Base-by-base conservation (phyloP, 2,329 filamentous ascomycete genomes). In the Aspergillus texensis region DNA sequence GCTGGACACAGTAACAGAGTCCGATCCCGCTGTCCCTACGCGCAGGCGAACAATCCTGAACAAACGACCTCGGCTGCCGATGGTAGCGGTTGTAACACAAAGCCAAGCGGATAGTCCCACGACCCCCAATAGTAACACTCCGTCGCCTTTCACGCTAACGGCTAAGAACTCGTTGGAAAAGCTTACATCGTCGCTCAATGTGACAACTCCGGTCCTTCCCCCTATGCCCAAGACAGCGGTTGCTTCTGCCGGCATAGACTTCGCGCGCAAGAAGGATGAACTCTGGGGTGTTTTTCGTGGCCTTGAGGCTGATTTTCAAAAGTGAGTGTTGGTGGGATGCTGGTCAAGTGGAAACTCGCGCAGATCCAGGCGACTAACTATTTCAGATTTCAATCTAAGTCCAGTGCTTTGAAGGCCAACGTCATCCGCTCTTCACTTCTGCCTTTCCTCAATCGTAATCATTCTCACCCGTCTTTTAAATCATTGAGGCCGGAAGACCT, bases 401-500 rank as follows among this genome's bases (percentile, higher is more conserved):
- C 89, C 39, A 91, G 84, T 70, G 82, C 89, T 0, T 82, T 93
- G 68, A 93, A 93, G 73, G 91, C 92, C 67, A 89, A 88, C 67
- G 85, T 94, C 53, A 85, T 97, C 62, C 89, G 93, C 41, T 84
- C 84, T 9, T 84, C 86, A 1, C 83, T 97, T 4, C 78, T 96
- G 21, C 91, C 93, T 0, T 96, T 97, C 71, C 80, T 97, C 50
- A 85, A 88, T 62, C 88, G 86, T 58, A 89, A 93, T 70, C 85
- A 86, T 64, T 80, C 85, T 39, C 89, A 94, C 71, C 80, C 86
- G 1, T 92, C 91, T 10, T 90, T 87, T 70, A 83, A 82, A 66
- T 81, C 76, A 19, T 81, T 97, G 53, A 82, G 86, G n/a, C 84
- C 92, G 2, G 92, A 96, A 79, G 92, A 96, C 74, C 79, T 97